A percentile compares a stretch with the other conserved stretches of the same genome.
These are phyloP conservation scores for Sporothrix dimorphospora DNA, from an alignment of 2,329 filamentous ascomycete genomes.

Conservation along the genomic window DNA sequence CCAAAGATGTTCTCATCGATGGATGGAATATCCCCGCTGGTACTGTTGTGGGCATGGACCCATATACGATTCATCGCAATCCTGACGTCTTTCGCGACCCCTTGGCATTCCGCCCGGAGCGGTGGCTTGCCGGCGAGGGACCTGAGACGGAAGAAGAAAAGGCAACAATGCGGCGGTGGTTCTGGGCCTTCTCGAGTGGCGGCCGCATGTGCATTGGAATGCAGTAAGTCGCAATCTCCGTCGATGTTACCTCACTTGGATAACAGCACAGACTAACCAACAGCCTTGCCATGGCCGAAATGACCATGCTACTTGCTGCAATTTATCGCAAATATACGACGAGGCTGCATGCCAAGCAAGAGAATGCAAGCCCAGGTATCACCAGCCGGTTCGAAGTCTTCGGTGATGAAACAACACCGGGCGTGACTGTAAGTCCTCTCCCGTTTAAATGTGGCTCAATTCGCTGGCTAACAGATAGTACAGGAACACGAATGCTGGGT, in stretches of 20 bases:
- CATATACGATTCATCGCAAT: constrained; percentile 39
- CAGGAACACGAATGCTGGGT: constrained; percentile 37
- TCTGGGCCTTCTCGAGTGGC: constrained; percentile 71
- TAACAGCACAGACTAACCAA: not conserved
- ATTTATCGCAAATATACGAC: constrained; percentile 51
- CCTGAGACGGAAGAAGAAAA: constrained; percentile 21
- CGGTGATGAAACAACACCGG: constrained; percentile 39
- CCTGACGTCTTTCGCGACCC: constrained; percentile 35
- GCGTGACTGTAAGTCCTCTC: constrained; percentile 11
- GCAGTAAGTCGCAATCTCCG: constrained; percentile 24
- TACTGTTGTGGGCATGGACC: constrained; percentile 36
- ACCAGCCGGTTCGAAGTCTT: constrained; percentile 49
- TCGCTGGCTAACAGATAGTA: not conserved
- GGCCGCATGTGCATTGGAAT: constrained; percentile 68
- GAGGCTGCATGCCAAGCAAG: constrained; percentile 34
- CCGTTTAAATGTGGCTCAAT: not conserved
- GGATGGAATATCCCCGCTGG: constrained; percentile 35
- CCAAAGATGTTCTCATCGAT: constrained; percentile 39
- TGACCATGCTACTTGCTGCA: constrained; percentile 51
- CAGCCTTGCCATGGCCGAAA: constrained; percentile 53
- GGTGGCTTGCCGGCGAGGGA: constrained; percentile 31
- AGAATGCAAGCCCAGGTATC: constrained; percentile 44
- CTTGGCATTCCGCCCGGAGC: constrained; percentile 36
- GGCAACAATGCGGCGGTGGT: constrained; percentile 47
- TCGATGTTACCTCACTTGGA: too few relatives aligned